Percentiles rank a stretch among this genome's conserved stretches.
Conservation (phyloP, 371 early-diverging fungal species). For the Parasitella parasitica region DNA sequence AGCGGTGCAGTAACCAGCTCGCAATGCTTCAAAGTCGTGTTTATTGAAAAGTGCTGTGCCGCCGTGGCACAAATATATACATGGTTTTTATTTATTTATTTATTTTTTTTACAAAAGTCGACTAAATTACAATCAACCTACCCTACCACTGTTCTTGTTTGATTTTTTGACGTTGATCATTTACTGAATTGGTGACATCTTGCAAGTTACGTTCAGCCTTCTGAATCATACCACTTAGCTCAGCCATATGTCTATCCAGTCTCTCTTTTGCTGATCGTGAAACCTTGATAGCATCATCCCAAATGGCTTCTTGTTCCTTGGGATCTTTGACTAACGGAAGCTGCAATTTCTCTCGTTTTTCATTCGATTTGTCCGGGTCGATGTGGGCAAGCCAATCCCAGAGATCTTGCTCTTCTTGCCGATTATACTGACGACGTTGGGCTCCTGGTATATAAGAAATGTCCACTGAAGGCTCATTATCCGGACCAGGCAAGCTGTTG, state of each 20-base stretch:
- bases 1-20: too few species aligned
- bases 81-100: too few species aligned
- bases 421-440: constrained; percentile 1
- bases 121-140: too few species aligned
- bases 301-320: constrained; percentile 8
- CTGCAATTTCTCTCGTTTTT: background rate
- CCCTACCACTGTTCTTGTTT: constrained; percentile 1
- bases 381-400: constrained; percentile 20
- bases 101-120: too few species aligned
- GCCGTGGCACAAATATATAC: too few species aligned
- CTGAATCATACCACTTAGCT: constrained; percentile 23
- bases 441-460: background rate
- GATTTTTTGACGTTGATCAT: constrained; percentile 20
- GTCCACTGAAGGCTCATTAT: background rate
- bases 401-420: constrained; percentile 14
- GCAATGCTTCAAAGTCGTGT: too few species aligned
- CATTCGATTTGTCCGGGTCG: constrained; percentile 15
- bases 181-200: constrained; percentile 18
- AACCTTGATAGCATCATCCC: constrained; percentile 5
- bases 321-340: background rate
- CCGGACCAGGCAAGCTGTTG: background rate
- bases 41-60: too few species aligned
- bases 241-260: constrained; percentile 22
- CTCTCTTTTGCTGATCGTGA: constrained; percentile 15
- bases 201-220: constrained; percentile 24